Conservation (phyloP, 768 basidiomycete genomes). For the Kondoa malvinella region DNA sequence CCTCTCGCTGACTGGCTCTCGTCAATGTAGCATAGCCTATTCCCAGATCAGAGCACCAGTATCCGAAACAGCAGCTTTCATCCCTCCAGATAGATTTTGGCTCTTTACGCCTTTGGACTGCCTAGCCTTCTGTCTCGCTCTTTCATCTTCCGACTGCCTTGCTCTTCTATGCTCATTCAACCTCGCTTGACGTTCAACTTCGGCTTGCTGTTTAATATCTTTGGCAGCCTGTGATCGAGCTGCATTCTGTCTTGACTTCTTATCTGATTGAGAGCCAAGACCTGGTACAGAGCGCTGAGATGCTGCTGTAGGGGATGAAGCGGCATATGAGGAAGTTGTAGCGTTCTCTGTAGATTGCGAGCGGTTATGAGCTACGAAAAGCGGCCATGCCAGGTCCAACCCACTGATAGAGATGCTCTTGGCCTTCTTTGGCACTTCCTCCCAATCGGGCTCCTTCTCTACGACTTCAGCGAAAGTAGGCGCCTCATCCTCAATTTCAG, state of each 20-base stretch:
- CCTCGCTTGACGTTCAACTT: neutral
- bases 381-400: neutral
- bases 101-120: neutral
- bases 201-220: conserved; percentile 1
- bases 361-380: neutral
- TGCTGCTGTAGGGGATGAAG: neutral
- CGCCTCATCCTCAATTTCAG: neutral
- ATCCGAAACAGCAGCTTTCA: neutral
- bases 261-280: conserved; percentile 2
- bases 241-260: conserved; percentile 7
- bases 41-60: conserved; percentile 6
- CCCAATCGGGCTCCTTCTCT: conserved; percentile 4
- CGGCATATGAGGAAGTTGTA: neutral
- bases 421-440: neutral
- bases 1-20: too few species aligned
- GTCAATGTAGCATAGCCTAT: too few species aligned
- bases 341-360: neutral
- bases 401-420: neutral
- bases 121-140: neutral
- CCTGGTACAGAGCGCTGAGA: neutral
- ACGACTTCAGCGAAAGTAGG: neutral
- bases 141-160: neutral
- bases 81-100: neutral
- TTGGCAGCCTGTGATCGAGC: neutral
- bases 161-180: neutral